phyloP scores from a whole-genome alignment of 352 stramenopile species.

The Phytophthora colocasiae region DNA sequence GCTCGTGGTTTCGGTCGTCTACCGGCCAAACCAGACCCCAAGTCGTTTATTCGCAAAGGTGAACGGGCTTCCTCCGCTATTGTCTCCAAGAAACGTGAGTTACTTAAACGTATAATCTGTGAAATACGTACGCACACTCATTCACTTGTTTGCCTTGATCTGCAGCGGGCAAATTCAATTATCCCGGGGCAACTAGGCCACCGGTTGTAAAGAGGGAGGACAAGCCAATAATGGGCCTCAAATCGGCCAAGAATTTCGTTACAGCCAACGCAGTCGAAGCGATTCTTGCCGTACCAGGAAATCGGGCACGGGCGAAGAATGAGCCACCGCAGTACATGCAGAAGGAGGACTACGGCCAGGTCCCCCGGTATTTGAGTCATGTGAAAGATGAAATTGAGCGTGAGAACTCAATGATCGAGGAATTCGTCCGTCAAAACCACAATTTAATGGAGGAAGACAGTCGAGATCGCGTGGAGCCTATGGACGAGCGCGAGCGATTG shows the following conservation, averaged over 20 bases:
- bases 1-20: constrained; percentile 73
- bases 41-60: constrained; percentile 76
- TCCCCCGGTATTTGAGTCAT: constrained; percentile 91
- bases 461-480: constrained; percentile 58
- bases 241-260: constrained; percentile 94
- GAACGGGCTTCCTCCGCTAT: constrained; percentile 59
- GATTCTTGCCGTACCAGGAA: constrained; percentile 84
- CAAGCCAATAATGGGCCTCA: constrained; percentile 92
- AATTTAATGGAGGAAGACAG: constrained; percentile 83
- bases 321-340: constrained; percentile 82
- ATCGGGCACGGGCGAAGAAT: constrained; percentile 61
- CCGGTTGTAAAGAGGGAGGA: constrained; percentile 86
- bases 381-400: constrained; percentile 94
- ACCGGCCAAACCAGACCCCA: constrained; percentile 69
- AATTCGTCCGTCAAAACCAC: constrained; percentile 91
- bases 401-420: constrained; percentile 94
- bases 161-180: constrained; percentile 78
- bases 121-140: too few species aligned
- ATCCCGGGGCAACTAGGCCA: constrained; percentile 66
- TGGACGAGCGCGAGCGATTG: constrained; percentile 88
- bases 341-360: constrained; percentile 94
- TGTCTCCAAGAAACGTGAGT: constrained; percentile 49
- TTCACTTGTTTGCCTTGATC: neutral
- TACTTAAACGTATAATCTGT: too few species aligned
- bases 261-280: constrained; percentile 93